Evolutionary conservation across 1,284 basidiomycete species (phyloP).

Genomic region (Rhodofomes roseus): DNA sequence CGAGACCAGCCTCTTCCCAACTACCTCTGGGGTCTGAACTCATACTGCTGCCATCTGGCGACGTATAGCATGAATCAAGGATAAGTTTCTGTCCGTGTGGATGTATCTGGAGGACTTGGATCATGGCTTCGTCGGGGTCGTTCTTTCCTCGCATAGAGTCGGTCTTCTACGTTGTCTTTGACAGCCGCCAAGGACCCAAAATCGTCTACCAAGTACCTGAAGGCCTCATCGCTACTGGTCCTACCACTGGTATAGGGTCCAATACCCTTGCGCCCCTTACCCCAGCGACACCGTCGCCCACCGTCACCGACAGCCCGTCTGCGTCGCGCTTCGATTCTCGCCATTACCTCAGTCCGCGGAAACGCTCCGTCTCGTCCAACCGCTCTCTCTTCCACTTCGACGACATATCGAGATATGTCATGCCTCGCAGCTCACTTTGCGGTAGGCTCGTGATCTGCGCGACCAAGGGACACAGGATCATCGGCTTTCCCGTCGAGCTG

Average conservation of each 20-base stretch:
- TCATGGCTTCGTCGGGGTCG: conserved; percentile 53
- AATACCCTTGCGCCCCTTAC: conserved; percentile 31
- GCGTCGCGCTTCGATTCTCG: conserved; percentile 27
- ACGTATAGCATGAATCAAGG: no score
- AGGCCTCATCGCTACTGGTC: conserved; percentile 58
- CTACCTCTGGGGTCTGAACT: no score
- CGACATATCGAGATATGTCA: conserved; percentile 91
- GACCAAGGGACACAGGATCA: conserved; percentile 73
- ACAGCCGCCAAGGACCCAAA: conserved; percentile 77
- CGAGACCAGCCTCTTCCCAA: no score
- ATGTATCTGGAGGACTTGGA: no score
- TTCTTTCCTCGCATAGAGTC: conserved; percentile 81
- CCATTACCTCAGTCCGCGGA: no score
- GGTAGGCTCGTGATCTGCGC: conserved; percentile 84
- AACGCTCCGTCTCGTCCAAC: conserved; percentile 4
- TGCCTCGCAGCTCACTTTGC: conserved; percentile 84
- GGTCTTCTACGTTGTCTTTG: conserved; percentile 87
- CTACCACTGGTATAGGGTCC: conserved; percentile 14
- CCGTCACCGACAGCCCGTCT: conserved; percentile 35
- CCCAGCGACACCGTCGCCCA: conserved; percentile 45
- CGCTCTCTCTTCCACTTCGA: conserved; percentile 84
- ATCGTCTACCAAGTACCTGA: conserved; percentile 91
- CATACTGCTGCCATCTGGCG: no score
- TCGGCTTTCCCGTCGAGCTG: conserved; percentile 86
- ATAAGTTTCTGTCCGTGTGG: no score